Evolutionary conservation across 768 basidiomycete species (phyloP).

Genomic region (Ramaria sp.): DNA sequence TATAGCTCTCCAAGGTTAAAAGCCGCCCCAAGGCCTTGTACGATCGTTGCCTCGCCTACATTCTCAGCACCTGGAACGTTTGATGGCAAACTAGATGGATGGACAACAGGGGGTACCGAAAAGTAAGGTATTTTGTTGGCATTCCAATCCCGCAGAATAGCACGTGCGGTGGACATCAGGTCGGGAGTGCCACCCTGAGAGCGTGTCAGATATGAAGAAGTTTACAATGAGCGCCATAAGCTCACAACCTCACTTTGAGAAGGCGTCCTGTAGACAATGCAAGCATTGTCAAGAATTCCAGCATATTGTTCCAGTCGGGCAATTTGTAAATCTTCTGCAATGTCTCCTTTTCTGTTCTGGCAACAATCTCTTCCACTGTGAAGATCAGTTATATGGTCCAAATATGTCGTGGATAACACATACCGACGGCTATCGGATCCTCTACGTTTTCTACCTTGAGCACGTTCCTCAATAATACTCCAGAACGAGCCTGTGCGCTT

Average conservation of each 20-base stretch:
- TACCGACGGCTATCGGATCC: conserved; percentile 84
- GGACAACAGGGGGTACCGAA: conserved; percentile 65
- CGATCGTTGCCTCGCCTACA: conserved; percentile 72
- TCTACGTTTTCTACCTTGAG: conserved; percentile 84
- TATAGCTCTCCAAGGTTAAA: conserved; percentile 80
- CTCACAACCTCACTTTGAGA: conserved; percentile 46
- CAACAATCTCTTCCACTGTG: conserved; percentile 78
- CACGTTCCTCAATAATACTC: conserved; percentile 74
- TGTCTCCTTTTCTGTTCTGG: conserved; percentile 56
- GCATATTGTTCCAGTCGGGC: conserved; percentile 56
- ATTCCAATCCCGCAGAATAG: conserved; percentile 88
- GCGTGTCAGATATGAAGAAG: neutral
- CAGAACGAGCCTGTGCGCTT: conserved; percentile 36
- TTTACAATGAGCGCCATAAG: neutral
- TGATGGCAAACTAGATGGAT: conserved; percentile 64
- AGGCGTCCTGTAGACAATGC: conserved; percentile 76
- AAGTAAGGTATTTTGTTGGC: conserved; percentile 90
- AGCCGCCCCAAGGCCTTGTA: conserved; percentile 55
- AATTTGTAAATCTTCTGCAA: conserved; percentile 80
- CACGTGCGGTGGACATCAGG: conserved; percentile 67
- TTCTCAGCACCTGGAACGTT: conserved; percentile 64
- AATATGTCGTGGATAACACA: conserved; percentile 18
- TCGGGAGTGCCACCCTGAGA: conserved; percentile 84
- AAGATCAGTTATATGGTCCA: neutral
- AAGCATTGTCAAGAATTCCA: conserved; percentile 86